Evolutionary conservation across 1,284 basidiomycete genomes (phyloP), one percentile per base, ranked within the genome.

Genomic region (Tilletia indica): DNA sequence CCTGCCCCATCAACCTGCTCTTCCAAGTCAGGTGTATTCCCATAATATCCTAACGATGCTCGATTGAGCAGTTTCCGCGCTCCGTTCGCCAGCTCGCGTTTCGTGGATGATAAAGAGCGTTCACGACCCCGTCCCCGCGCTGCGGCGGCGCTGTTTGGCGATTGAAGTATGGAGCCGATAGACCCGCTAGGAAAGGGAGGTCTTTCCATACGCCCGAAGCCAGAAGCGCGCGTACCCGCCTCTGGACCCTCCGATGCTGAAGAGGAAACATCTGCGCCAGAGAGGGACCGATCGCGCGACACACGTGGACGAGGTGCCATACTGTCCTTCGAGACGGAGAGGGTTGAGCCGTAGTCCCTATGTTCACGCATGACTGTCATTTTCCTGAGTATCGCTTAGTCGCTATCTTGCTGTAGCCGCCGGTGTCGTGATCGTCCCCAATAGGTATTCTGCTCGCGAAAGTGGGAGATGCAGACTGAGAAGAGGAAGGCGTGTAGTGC

Each of bases 101-200:
- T 64, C 61, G 38, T 64, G 61, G 39, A 64, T 14, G 61, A 64
- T 11, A 64, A 64, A 16, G 61, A 11, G 61, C 61, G 61, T 39
- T 19, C 9, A 16, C 39, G 12, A 19, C 34, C 12, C 14, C 42
- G 9, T 45, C 9, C 42, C 42, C 9, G 14, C 14, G 9, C 42
- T 45, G n/a, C 47, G 47, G 42, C 42, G 42, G 42, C 25, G 25
- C 25, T 31, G 25, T 31, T 31, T 31, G 25, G 25, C 25, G 25
- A 48, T n/a, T 11, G n/a, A 48, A n/a, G n/a, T n/a, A n/a, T 11
- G 47, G 12, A 11, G 11, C 12, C 47, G 11, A 2, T 12, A n/a
- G 47, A n/a, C 47, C 12, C 47, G 1, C 47, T n/a, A 48, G n/a
- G 47, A n/a, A 11, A 11, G 6, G 51, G n/a, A 12, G 51, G 51